Conservation (phyloP, 1,139 yeast species). For the Ogataea hybrid region DNA sequence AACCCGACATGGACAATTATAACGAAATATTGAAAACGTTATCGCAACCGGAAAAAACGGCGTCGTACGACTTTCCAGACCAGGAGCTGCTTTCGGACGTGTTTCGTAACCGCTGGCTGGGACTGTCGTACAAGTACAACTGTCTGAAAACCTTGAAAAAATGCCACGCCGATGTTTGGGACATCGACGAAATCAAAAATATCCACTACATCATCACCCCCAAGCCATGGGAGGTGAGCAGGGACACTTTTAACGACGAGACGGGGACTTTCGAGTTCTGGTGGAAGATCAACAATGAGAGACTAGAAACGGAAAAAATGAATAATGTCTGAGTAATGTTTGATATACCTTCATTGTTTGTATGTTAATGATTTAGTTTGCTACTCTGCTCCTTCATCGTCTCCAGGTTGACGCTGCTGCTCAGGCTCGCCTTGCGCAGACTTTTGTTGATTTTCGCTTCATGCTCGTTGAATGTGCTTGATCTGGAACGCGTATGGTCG, state of each 20-base stretch:
- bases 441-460: conserved; percentile 9
- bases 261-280: conserved; percentile 38
- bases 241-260: conserved; percentile 28
- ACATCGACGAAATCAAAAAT: conserved; percentile 45
- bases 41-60: conserved; percentile 34
- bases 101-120: conserved; percentile 46
- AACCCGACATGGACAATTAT: conserved; percentile 38
- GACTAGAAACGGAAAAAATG: conserved; percentile 26
- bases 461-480: conserved; percentile 23
- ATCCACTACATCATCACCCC: conserved; percentile 54
- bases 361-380: background rate
- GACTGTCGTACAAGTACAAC: conserved; percentile 50
- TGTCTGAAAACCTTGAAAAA: conserved; percentile 48
- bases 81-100: conserved; percentile 54
- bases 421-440: conserved; percentile 5
- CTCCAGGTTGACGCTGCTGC: conserved; percentile 4
- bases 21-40: conserved; percentile 39
- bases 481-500: conserved; percentile 22
- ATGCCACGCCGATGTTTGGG: conserved; percentile 46
- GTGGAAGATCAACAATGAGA: conserved; percentile 41
- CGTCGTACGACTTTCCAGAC: conserved; percentile 51
- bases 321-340: conserved; percentile 2
- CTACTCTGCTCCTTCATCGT: conserved; percentile 1
- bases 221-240: conserved; percentile 53
- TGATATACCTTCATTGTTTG: conserved; percentile 1